Base-by-base conservation (phyloP, 2,329 filamentous ascomycete species). In the Fusarium algeriense region DNA sequence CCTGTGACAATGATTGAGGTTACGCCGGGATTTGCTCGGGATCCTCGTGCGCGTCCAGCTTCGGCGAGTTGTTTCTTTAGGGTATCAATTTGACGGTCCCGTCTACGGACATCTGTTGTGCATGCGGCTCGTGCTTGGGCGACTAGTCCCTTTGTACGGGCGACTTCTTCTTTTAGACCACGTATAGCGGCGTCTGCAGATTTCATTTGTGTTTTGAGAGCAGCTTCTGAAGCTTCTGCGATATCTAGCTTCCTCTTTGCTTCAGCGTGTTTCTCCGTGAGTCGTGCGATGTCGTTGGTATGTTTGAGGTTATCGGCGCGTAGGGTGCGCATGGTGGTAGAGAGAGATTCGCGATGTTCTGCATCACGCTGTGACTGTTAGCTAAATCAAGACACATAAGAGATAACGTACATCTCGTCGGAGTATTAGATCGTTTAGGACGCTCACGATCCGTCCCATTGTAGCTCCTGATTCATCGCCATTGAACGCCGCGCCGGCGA, bases 341-440 rank as follows among this genome's bases (percentile, higher is more conserved):
- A 93, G 23, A 97, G 86, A 35, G 90, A 91, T 81, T 98, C 95
- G 76, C 93, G 91, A 79, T 97, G 92, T 71, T 96, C 93, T 69
- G 94, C 92, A 81, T 98, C 95, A 79, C 94, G 93, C 92, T 97
- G 80, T 49, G 38, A 9, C 19, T 23, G 57, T 74, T 62, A 78
- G 76, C 64, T 41, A 34, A n/a, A 32, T 20, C 19, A 34, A 43
- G 20, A 53, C 8, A 23, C 23, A 30, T 43, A 32, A 20, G n/a
- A 37, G 38, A 14, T 26, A 3, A 68, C 80, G 48, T 85, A 97
- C 94, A 80, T 99, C 96, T 85, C 95, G 90, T 73, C 95, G 89
- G 66, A 98, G 81, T 64, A 99, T 93, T 74, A 99, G 83, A 79
- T 99, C 96, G 81, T 99, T 97, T 52, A 99, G 90, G 28, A 99